These are phyloP conservation scores for Eucalyptus sideroxylon DNA, from an alignment of 345 rosid genomes.

Conservation along the genomic window DNA sequence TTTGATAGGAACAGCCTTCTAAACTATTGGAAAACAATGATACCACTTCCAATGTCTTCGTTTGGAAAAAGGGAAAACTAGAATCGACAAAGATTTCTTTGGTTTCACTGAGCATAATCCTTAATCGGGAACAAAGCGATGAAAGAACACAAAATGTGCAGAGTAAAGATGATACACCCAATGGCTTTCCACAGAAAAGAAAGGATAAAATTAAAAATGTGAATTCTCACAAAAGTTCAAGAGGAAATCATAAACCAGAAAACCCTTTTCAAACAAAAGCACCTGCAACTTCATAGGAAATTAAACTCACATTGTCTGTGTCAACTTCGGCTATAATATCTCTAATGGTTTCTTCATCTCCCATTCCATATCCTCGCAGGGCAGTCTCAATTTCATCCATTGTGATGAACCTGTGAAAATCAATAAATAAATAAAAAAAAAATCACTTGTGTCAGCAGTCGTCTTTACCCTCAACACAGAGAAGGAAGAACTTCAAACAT, in stretches of 20 bases:
- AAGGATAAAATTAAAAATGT: not conserved
- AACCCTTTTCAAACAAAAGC: not conserved
- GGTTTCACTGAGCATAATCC: not conserved
- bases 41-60: not conserved
- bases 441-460: not conserved
- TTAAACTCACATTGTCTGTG: constrained; percentile 53
- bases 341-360: constrained; percentile 60
- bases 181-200: not conserved
- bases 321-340: constrained; percentile 90
- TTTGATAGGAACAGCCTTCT: not conserved
- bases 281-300: not conserved
- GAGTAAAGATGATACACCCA: not conserved
- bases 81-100: not conserved
- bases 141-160: not conserved
- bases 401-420: constrained; percentile 52
- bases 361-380: constrained; percentile 77
- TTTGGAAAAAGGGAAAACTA: not conserved
- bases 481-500: not conserved
- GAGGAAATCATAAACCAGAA: not conserved
- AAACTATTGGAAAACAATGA: not conserved
- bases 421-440: not conserved
- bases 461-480: not conserved
- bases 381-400: constrained; percentile 73
- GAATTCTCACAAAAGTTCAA: not conserved
- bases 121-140: not conserved